These are phyloP conservation scores for Fusarium sambucinum DNA, from an alignment of 2,329 filamentous ascomycete genomes.

Conservation along the genomic window DNA sequence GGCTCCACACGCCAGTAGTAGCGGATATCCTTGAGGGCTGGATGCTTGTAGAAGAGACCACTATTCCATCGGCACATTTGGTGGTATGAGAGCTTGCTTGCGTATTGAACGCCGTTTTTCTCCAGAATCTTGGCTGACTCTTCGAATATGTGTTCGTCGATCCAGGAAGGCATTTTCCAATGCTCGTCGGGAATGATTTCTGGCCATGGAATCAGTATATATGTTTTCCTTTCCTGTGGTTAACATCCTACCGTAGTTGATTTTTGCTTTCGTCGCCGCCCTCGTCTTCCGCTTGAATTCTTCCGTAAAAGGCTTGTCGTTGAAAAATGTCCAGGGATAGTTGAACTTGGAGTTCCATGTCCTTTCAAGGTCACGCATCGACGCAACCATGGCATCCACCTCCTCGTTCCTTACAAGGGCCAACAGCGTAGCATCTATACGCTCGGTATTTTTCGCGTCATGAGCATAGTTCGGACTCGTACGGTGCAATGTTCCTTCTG, in stretches of 20 bases:
- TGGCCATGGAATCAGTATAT: conserved; percentile 52
- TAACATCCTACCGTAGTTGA: conserved; percentile 76
- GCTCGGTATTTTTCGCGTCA: conserved; percentile 78
- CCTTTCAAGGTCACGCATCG: conserved; percentile 90
- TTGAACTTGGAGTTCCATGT: conserved; percentile 99
- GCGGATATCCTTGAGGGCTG: conserved; percentile 81
- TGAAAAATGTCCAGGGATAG: conserved; percentile 99
- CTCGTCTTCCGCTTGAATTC: conserved; percentile 90
- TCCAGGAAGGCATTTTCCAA: conserved; percentile 93
- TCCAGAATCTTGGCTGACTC: conserved; percentile 87
- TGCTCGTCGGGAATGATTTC: conserved; percentile 94
- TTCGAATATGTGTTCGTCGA: conserved; percentile 85
- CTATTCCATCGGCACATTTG: conserved; percentile 99
- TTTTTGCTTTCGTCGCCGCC: conserved; percentile 88
- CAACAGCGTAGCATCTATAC: conserved; percentile 93
- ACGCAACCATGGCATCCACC: conserved; percentile 82
- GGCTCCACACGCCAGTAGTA: conserved; percentile 99
- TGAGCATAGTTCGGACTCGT: conserved; percentile 82
- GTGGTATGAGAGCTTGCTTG: conserved; percentile 89
- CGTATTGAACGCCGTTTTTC: conserved; percentile 91
- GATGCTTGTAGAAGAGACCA: conserved; percentile 97
- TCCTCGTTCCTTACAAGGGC: conserved; percentile 94
- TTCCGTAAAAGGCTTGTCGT: conserved; percentile 91
- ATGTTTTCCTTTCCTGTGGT: neutral
- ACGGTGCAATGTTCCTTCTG: conserved; percentile 79